A percentile compares a stretch with the other conserved stretches of the same genome.
phyloP scores from a whole-genome alignment of 768 basidiomycete genomes.

The Tulasnella sp. region DNA sequence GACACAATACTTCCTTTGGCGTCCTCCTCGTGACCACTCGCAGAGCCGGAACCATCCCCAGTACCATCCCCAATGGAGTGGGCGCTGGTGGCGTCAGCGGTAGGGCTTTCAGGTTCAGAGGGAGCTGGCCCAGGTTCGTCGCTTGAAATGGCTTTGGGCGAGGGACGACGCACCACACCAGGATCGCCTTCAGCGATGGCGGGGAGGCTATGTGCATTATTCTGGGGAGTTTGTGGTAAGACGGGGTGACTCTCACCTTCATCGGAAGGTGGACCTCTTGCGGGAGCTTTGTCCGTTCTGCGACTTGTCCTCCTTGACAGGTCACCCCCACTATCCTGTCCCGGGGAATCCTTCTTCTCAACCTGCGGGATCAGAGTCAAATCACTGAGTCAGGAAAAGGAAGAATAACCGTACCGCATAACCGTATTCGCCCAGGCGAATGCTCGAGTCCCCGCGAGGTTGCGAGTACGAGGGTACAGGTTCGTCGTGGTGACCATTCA shows the following conservation, averaged over 20 bases:
- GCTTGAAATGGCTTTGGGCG: not conserved
- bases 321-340: conserved; percentile 23
- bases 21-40: not conserved
- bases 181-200: conserved; percentile 7
- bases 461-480: conserved; percentile 49
- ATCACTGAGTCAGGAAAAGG: conserved; percentile 16
- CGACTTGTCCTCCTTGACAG: conserved; percentile 41
- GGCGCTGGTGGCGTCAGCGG: not conserved
- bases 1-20: not conserved
- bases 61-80: too few relatives aligned
- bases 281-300: conserved; percentile 65
- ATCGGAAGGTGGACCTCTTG: conserved; percentile 23
- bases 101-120: not conserved
- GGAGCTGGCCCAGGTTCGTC: not conserved
- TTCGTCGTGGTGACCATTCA: conserved; percentile 31
- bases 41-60: too few relatives aligned
- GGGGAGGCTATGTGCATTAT: not conserved
- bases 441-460: conserved; percentile 30
- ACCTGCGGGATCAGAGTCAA: conserved; percentile 31
- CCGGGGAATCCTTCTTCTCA: conserved; percentile 33
- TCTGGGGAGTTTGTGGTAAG: not conserved
- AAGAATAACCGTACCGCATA: conserved; percentile 42
- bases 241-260: conserved; percentile 1
- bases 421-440: conserved; percentile 41
- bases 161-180: not conserved